phyloP scores from a whole-genome alignment of 108 stramenopile species.

The Nannochloropsis granulata region DNA sequence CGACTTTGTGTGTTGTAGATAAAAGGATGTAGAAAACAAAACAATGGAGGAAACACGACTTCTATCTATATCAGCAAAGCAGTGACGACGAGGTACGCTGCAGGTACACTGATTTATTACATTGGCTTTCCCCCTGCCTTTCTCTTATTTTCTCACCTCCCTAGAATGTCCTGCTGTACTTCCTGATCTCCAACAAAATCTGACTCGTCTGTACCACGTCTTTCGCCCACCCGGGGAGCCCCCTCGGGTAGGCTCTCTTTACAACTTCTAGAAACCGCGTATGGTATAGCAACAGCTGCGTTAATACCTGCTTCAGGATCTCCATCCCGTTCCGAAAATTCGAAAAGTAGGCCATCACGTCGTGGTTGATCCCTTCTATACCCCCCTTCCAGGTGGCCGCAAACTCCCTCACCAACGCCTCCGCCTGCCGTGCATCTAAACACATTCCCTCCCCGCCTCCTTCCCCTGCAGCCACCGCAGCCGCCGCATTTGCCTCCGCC shows the following conservation, averaged over 20 bases:
- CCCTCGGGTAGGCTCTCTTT: slow-evolving; percentile 43
- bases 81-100: no score
- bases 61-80: no score
- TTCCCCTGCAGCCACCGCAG: slow-evolving; percentile 5
- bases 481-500: slow-evolving; percentile 58
- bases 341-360: slow-evolving; percentile 83
- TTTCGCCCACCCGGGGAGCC: slow-evolving; percentile 70
- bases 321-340: slow-evolving; percentile 97
- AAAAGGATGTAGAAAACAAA: no score
- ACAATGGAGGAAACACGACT: no score
- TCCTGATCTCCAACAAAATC: slow-evolving; percentile 90
- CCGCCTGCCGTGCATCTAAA: slow-evolving; percentile 66
- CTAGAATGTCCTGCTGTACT: slow-evolving; percentile 63
- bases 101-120: no score
- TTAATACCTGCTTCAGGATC: slow-evolving; percentile 91
- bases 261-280: slow-evolving; percentile 84
- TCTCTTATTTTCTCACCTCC: not conserved
- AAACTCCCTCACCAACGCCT: slow-evolving; percentile 77
- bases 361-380: slow-evolving; percentile 71
- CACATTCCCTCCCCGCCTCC: not conserved
- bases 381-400: slow-evolving; percentile 74
- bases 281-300: slow-evolving; percentile 87
- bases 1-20: no score
- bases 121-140: no score
- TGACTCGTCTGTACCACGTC: slow-evolving; percentile 80